Evolutionary conservation across 306 rosid species (phyloP).

Genomic region (Arachis stenosperma): DNA sequence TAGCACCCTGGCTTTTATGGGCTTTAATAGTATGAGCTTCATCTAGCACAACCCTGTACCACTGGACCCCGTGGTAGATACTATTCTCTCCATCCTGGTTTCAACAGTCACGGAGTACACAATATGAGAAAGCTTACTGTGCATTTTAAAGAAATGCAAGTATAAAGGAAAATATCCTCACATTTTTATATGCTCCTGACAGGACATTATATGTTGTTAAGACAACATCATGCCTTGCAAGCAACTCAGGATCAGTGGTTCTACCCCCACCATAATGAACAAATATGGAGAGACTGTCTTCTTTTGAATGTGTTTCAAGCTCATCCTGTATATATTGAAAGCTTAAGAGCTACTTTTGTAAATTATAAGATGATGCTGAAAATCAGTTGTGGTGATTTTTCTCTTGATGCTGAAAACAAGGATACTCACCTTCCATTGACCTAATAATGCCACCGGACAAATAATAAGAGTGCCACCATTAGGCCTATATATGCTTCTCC

Average conservation of each 20-base stretch:
- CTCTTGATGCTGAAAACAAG: background rate
- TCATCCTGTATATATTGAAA: constrained; percentile 66
- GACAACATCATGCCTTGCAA: constrained; percentile 73
- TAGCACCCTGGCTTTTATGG: constrained; percentile 61
- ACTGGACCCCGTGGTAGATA: constrained; percentile 71
- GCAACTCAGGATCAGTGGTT: constrained; percentile 51
- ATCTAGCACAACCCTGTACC: constrained; percentile 91
- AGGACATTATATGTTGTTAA: constrained; percentile 84
- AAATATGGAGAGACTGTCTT: constrained; percentile 64
- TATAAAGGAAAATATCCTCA: constrained; percentile 43
- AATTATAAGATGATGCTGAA: constrained; percentile 16
- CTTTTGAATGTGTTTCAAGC: constrained; percentile 74
- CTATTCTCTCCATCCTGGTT: constrained; percentile 67
- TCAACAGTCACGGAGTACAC: constrained; percentile 5
- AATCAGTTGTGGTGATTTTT: background rate
- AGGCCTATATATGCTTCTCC: constrained; percentile 32
- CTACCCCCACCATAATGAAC: constrained; percentile 86
- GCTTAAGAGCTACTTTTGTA: constrained; percentile 32
- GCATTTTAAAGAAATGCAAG: constrained; percentile 13
- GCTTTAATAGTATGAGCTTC: constrained; percentile 91
- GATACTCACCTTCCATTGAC: constrained; percentile 84
- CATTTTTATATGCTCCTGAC: constrained; percentile 57
- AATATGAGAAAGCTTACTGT: background rate
- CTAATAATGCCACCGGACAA: constrained; percentile 90
- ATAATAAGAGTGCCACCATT: constrained; percentile 84